These are phyloP conservation scores for Dictyostelium firmibasis DNA, from an alignment of 78 protist genomes.

Conservation along the genomic window DNA sequence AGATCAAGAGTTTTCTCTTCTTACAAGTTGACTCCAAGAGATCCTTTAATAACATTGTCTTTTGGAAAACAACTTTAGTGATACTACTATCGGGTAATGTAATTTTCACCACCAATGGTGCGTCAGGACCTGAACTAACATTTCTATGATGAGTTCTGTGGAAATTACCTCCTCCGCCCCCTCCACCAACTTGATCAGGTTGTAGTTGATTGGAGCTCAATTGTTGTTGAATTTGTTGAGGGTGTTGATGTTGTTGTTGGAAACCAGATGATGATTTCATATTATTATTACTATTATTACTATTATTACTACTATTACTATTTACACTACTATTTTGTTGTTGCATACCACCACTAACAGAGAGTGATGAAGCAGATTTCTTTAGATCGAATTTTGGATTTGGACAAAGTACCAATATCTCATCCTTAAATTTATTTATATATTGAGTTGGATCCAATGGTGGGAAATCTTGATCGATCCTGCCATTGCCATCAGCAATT, in stretches of 20 bases:
- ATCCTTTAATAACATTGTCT: slow-evolving; percentile 40
- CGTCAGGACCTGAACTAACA: slow-evolving; percentile 20
- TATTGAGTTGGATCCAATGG: slow-evolving; percentile 48
- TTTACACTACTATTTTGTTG: neutral
- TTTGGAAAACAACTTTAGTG: slow-evolving; percentile 70
- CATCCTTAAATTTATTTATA: slow-evolving; percentile 56
- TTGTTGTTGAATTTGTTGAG: neutral
- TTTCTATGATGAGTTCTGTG: slow-evolving; percentile 7
- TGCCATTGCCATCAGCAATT: slow-evolving; percentile 59
- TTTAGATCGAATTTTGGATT: slow-evolving; percentile 56
- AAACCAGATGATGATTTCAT: neutral
- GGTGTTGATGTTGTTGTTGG: neutral
- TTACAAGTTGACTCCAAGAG: slow-evolving; percentile 49
- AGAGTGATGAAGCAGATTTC: neutral
- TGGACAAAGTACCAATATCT: slow-evolving; percentile 24
- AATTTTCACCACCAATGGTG: slow-evolving; percentile 30
- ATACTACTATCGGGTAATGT: slow-evolving; percentile 63
- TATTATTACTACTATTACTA: neutral
- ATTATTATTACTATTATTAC: neutral
- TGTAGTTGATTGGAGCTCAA: neutral
- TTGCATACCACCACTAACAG: neutral
- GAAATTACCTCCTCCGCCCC: neutral
- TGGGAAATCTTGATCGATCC: slow-evolving; percentile 58
- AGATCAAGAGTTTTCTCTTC: slow-evolving; percentile 26
- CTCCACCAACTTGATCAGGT: neutral